Conservation (phyloP, 257 asterid genomes). For the Jasminum sambac region DNA sequence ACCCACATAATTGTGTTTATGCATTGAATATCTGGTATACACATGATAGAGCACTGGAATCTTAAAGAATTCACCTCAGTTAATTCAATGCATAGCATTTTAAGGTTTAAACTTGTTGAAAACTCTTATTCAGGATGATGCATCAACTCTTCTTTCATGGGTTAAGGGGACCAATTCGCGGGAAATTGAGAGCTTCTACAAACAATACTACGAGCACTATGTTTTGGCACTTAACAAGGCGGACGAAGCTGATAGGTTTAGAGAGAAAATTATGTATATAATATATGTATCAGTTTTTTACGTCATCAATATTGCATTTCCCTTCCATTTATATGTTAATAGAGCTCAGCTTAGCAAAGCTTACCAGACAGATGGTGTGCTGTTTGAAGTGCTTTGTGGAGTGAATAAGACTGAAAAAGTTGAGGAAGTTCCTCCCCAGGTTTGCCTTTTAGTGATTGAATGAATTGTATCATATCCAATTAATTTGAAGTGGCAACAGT, state of each 20-base stretch:
- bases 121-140: constrained; percentile 65
- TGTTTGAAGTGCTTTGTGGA: constrained; percentile 97
- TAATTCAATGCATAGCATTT: neutral
- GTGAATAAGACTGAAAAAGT: constrained; percentile 91
- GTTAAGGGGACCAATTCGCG: constrained; percentile 93
- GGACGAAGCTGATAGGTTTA: constrained; percentile 90
- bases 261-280: neutral
- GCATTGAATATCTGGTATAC: neutral
- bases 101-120: constrained; percentile 16
- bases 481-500: neutral
- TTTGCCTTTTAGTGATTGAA: constrained; percentile 33
- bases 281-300: constrained; percentile 1
- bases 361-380: constrained; percentile 96
- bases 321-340: constrained; percentile 18
- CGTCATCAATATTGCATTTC: constrained; percentile 6
- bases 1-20: neutral
- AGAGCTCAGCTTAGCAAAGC: constrained; percentile 99
- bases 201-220: constrained; percentile 92
- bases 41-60: neutral
- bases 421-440: constrained; percentile 99
- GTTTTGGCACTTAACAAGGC: constrained; percentile 92
- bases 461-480: constrained; percentile 4
- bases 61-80: neutral
- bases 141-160: constrained; percentile 76
- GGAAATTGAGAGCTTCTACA: constrained; percentile 96